Evolutionary conservation across 352 stramenopile species (phyloP).

Genomic region (Lagenidium giganteum): DNA sequence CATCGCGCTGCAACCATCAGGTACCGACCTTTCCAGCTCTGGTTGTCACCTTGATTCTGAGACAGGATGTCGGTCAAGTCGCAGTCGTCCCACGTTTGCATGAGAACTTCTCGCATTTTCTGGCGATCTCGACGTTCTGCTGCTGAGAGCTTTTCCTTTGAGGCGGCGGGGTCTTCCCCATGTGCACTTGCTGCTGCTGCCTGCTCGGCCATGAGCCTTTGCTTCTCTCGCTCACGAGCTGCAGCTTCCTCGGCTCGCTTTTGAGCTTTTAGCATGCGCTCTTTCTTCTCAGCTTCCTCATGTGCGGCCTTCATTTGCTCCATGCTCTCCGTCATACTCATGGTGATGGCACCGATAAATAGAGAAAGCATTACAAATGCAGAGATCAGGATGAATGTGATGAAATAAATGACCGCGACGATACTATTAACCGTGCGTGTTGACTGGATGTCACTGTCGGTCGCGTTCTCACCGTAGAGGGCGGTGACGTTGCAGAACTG

Average conservation of each 20-base stretch:
- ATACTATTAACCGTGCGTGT: conserved; percentile 43
- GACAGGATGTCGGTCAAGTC: conserved; percentile 60
- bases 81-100: conserved; percentile 75
- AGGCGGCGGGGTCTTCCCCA: background rate
- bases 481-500: conserved; percentile 62
- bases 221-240: conserved; percentile 37
- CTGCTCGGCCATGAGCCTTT: conserved; percentile 9
- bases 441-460: conserved; percentile 24
- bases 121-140: conserved; percentile 53
- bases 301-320: conserved; percentile 78
- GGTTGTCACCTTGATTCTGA: conserved; percentile 38
- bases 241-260: conserved; percentile 52
- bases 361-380: conserved; percentile 88
- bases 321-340: conserved; percentile 89
- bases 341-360: conserved; percentile 88
- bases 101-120: conserved; percentile 69
- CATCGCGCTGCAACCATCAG: conserved; percentile 29
- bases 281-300: conserved; percentile 60
- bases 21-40: conserved; percentile 46
- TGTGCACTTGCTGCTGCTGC: conserved; percentile 8
- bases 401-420: conserved; percentile 67
- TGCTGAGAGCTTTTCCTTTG: conserved; percentile 41
- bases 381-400: conserved; percentile 86
- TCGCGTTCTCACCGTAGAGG: conserved; percentile 48
- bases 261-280: conserved; percentile 47